phyloP scores from a whole-genome alignment of 1,139 yeast genomes.

The Debaryomycetaceae sp. region DNA sequence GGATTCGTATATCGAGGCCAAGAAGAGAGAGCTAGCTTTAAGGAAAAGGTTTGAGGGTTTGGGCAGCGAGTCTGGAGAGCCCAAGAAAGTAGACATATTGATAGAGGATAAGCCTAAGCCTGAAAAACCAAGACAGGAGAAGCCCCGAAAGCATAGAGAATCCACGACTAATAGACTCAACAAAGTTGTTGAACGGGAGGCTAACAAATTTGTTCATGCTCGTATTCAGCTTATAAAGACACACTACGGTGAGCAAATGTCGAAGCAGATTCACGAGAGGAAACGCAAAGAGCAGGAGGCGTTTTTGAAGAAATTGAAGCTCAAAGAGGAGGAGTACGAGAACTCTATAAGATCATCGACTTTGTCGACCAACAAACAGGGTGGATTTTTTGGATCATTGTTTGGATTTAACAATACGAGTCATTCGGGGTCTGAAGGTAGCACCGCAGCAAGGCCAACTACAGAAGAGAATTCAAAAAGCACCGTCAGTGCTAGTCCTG shows the following conservation, averaged over 20 bases:
- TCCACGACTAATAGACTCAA: constrained; percentile 24
- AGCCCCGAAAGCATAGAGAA: constrained; percentile 14
- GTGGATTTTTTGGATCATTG: constrained; percentile 27
- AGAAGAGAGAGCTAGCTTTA: constrained; percentile 26
- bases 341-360: constrained; percentile 25
- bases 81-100: constrained; percentile 4
- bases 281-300: constrained; percentile 40
- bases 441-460: background rate
- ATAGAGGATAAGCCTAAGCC: constrained; percentile 2
- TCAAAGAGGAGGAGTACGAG: constrained; percentile 43
- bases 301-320: constrained; percentile 31
- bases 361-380: constrained; percentile 13
- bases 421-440: constrained; percentile 1
- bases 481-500: background rate
- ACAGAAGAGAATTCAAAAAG: background rate
- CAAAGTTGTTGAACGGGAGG: constrained; percentile 31
- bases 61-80: background rate
- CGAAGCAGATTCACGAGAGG: constrained; percentile 38
- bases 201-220: constrained; percentile 36
- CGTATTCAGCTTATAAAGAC: constrained; percentile 37
- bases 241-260: constrained; percentile 39
- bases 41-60: background rate
- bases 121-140: constrained; percentile 4
- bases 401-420: constrained; percentile 18
- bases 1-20: constrained; percentile 34